Base-by-base conservation (phyloP, 331 rosid genomes). In the Rosa hybrid region DNA sequence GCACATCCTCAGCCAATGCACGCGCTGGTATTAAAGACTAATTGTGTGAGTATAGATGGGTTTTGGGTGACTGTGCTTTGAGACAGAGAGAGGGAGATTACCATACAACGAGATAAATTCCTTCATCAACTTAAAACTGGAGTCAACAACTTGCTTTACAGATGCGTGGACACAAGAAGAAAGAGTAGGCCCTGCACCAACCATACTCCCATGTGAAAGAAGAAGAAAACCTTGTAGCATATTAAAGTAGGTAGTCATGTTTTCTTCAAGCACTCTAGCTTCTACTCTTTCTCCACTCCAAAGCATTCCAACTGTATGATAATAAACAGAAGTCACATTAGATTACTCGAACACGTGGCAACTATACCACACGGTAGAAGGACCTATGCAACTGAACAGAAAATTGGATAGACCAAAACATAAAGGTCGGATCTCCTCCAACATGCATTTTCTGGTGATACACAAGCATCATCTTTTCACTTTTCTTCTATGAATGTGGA, bases 241-340 rank as follows among this genome's bases (percentile, higher is more conserved):
- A 83, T 96, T 96, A 86, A 93, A 90, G 83, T 88, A 93, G 27
- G 95, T 65, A 49, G 78, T 63, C 94, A 96, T 92, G 78, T 65
- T 93, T 82, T 93, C 97, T 77, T 91, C 94, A 68, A 96, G 70
- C 85, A 88, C 90, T 81, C 67, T 90, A 39, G 73, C 81, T 20
- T 83, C 86, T 2, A 86, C 92, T 50, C 80, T 71, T 21, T 88
- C 93, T 82, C 97, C 97, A 21, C 84, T 87, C 99, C 98, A 96
- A 77, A 96, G 90, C 97, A 96, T 88, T 84, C 99, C 99, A 73
- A 81, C 99, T 96, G 81, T 86, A 85, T n/a, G n/a, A n/a, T 5
- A 78, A 78, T 34, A 68, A 76, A 79, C 50, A 63, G 13, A 78
- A 67, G 38, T 65, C 62, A 72, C 25, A 76, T 51, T 72, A 72